Percentiles rank a stretch among this genome's conserved stretches.
Evolutionary conservation across 305 asterid species (phyloP).

Genomic region (Fraxinus nigra): DNA sequence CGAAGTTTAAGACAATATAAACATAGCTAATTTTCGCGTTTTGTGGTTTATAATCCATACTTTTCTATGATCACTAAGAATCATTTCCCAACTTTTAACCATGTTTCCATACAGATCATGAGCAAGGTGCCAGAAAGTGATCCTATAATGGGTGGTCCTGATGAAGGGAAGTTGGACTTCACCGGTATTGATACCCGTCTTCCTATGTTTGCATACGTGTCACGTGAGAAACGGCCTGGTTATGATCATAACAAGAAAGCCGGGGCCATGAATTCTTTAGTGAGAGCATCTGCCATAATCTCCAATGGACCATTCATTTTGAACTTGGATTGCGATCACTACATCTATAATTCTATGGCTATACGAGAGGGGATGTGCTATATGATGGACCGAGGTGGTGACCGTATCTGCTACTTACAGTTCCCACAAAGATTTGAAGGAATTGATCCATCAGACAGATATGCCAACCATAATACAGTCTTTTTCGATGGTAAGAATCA

Average conservation of each 20-base stretch:
- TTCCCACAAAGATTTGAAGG: slow-evolving; percentile 99
- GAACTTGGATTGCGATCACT: slow-evolving; percentile 94
- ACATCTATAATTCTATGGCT: slow-evolving; percentile 74
- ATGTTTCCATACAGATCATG: slow-evolving; percentile 55
- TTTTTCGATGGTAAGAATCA: slow-evolving; percentile 76
- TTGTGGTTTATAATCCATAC: not conserved
- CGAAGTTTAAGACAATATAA: not conserved
- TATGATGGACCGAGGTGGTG: slow-evolving; percentile 99
- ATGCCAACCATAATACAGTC: slow-evolving; percentile 94
- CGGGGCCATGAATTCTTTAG: slow-evolving; percentile 94
- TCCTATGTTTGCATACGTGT: slow-evolving; percentile 92
- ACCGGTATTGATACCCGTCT: slow-evolving; percentile 75
- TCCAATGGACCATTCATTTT: slow-evolving; percentile 92
- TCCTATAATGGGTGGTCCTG: slow-evolving; percentile 70
- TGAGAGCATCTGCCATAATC: slow-evolving; percentile 90
- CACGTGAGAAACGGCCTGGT: slow-evolving; percentile 86
- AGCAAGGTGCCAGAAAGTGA: slow-evolving; percentile 86
- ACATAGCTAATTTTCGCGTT: too few relatives aligned
- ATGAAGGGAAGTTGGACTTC: slow-evolving; percentile 67
- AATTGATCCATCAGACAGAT: slow-evolving; percentile 94
- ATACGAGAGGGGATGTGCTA: slow-evolving; percentile 88
- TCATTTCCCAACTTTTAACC: not conserved
- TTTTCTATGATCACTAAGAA: not conserved
- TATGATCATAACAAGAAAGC: slow-evolving; percentile 97
- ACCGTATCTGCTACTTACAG: slow-evolving; percentile 87